These are phyloP conservation scores for Scortechinia acanthostroma DNA, from an alignment of 2,329 filamentous ascomycete genomes.

Conservation along the genomic window DNA sequence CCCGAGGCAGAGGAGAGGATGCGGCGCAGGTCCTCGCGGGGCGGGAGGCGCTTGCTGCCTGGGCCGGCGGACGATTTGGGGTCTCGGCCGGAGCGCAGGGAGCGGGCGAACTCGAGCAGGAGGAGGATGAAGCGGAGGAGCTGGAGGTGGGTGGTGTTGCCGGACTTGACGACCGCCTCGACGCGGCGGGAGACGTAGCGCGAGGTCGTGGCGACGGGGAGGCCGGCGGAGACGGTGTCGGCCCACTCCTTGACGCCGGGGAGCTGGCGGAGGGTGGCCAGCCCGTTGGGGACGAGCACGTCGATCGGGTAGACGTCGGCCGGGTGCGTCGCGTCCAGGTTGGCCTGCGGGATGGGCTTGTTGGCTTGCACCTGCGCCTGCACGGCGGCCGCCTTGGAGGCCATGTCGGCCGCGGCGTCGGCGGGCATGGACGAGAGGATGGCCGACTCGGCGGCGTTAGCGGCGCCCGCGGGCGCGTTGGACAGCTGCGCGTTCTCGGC, in stretches of 20 bases:
- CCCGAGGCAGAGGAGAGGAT: slow-evolving; percentile 19
- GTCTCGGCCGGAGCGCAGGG: slow-evolving; percentile 16
- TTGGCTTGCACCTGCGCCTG: slow-evolving; percentile 31
- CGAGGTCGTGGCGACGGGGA: slow-evolving; percentile 24
- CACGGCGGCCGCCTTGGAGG: slow-evolving; percentile 18
- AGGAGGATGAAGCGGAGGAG: slow-evolving; percentile 32
- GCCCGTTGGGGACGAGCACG: slow-evolving; percentile 27
- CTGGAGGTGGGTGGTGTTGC: slow-evolving; percentile 28
- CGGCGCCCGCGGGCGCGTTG: slow-evolving; percentile 20
- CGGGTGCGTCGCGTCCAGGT: slow-evolving; percentile 29
- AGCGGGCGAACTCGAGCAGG: slow-evolving; percentile 28
- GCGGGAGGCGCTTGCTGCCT: slow-evolving; percentile 26
- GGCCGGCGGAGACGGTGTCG: slow-evolving; percentile 20
- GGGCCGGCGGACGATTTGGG: slow-evolving; percentile 12
- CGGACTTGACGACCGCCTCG: slow-evolving; percentile 22
- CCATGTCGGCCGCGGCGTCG: slow-evolving; percentile 11
- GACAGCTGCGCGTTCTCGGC: slow-evolving; percentile 36
- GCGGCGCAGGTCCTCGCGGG: slow-evolving; percentile 25
- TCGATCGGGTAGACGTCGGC: slow-evolving; percentile 33
- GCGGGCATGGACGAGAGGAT: slow-evolving; percentile 29
- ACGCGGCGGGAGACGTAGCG: slow-evolving; percentile 33
- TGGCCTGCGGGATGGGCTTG: slow-evolving; percentile 31
- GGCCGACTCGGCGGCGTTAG: slow-evolving; percentile 27
- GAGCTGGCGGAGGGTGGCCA: slow-evolving; percentile 27
- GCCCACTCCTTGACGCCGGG: slow-evolving; percentile 29